phyloP scores from a whole-genome alignment of 371 early-diverging fungal species.

The Sporodiniella umbellata region DNA sequence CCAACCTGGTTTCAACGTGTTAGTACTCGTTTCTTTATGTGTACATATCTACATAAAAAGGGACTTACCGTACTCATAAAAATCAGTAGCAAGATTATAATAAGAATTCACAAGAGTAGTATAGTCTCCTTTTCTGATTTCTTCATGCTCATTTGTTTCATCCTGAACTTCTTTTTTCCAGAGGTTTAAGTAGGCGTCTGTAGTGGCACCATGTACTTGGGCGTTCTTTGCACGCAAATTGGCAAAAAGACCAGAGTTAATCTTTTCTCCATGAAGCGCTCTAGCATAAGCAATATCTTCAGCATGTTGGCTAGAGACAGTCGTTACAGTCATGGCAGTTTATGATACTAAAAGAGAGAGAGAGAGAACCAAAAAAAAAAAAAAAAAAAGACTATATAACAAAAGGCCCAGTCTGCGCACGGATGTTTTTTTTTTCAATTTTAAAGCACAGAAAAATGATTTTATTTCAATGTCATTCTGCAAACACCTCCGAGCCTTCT shows the following conservation, averaged over 20 bases:
- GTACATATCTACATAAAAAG: no score
- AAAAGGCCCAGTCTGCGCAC: no score
- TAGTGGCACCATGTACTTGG: conserved; percentile 49
- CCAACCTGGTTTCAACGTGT: conserved; percentile 60
- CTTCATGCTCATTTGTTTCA: conserved; percentile 48
- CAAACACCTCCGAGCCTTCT: neutral
- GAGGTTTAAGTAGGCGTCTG: conserved; percentile 59
- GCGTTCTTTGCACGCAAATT: conserved; percentile 56
- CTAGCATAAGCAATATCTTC: conserved; percentile 54
- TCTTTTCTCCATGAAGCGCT: conserved; percentile 45
- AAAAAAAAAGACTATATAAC: neutral
- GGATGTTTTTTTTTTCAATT: no score
- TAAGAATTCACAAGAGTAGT: conserved; percentile 76
- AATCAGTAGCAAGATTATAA: conserved; percentile 83
- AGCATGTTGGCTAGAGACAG: conserved; percentile 38
- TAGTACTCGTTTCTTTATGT: no score
- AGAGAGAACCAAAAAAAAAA: conserved; percentile 6
- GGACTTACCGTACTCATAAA: conserved; percentile 65
- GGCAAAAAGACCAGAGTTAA: conserved; percentile 47
- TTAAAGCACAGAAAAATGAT: no score
- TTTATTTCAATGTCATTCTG: no score
- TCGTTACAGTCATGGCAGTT: conserved; percentile 24
- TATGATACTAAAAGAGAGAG: no score
- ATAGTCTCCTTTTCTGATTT: conserved; percentile 58
- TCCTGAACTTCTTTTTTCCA: conserved; percentile 51